A percentile compares a stretch with the other conserved stretches of the same genome.
phyloP scores from a whole-genome alignment of 2,329 filamentous ascomycete species.

The Alternaria dauci region DNA sequence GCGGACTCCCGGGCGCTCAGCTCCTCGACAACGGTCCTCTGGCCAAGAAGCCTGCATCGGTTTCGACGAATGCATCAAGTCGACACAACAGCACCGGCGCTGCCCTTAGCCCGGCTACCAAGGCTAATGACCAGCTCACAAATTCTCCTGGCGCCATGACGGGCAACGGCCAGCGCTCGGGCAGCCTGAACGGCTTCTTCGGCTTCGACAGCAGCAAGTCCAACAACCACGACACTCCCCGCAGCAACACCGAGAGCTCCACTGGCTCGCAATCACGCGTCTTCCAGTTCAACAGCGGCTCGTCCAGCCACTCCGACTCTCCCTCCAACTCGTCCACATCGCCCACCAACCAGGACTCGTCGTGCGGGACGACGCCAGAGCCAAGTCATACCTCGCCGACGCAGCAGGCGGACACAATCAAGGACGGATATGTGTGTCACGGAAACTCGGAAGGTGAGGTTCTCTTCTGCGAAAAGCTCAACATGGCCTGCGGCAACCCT shows the following conservation, averaged over 20 bases:
- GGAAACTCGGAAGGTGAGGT: conserved; percentile 61
- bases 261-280: conserved; percentile 54
- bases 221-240: conserved; percentile 20
- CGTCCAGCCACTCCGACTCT: conserved; percentile 58
- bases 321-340: conserved; percentile 62
- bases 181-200: conserved; percentile 39
- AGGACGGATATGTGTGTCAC: conserved; percentile 57
- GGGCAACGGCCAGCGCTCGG: conserved; percentile 49
- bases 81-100: conserved; percentile 46
- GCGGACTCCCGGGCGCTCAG: conserved; percentile 69
- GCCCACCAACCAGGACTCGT: conserved; percentile 61
- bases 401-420: conserved; percentile 68
- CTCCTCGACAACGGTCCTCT: conserved; percentile 60
- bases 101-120: conserved; percentile 50
- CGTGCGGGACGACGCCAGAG: conserved; percentile 80
- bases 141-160: conserved; percentile 42
- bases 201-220: conserved; percentile 28
- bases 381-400: conserved; percentile 77
- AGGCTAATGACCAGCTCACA: conserved; percentile 33
- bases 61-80: conserved; percentile 31
- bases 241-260: conserved; percentile 54
- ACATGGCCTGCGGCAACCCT: conserved; percentile 63
- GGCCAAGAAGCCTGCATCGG: conserved; percentile 38
- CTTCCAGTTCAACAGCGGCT: conserved; percentile 61
- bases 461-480: conserved; percentile 64